phyloP scores from a whole-genome alignment of 208 protist genomes.

The Leishmania guyanensis region DNA sequence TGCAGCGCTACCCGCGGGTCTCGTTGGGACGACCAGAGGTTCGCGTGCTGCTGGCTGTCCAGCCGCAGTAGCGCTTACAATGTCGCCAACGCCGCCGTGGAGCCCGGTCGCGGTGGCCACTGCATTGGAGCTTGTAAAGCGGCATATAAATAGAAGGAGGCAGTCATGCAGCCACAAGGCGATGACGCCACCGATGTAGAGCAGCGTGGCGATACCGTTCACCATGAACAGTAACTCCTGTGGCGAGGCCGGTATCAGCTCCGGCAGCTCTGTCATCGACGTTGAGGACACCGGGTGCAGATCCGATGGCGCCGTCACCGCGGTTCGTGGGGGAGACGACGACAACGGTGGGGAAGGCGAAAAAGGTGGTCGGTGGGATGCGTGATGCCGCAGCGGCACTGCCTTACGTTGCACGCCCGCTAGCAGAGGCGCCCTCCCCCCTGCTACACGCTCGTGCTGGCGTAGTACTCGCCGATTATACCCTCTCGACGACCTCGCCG shows the following conservation, averaged over 20 bases:
- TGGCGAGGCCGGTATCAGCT: slow-evolving; percentile 1
- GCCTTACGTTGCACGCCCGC: neutral
- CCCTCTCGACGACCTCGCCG: neutral
- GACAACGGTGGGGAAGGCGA: neutral
- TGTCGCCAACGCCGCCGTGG: neutral
- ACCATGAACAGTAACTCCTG: slow-evolving; percentile 39
- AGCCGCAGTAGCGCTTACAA: neutral
- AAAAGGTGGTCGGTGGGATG: neutral
- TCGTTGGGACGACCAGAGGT: neutral
- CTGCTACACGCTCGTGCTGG: neutral
- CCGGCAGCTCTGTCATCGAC: neutral
- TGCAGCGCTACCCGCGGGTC: neutral
- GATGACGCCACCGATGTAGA: slow-evolving; percentile 25
- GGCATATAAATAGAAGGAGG: neutral
- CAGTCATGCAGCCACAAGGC: slow-evolving; percentile 21
- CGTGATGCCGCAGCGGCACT: neutral
- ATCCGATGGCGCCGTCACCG: neutral
- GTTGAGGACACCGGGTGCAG: neutral
- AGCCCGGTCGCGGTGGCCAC: neutral
- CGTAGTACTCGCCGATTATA: neutral
- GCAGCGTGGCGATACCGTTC: slow-evolving; percentile 27
- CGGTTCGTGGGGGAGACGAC: neutral
- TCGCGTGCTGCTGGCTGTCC: neutral
- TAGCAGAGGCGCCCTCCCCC: neutral
- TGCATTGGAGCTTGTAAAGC: neutral